A percentile compares a stretch with the other conserved stretches of the same genome.
These are phyloP conservation scores for Tinospora cordifolia DNA, from an alignment of 164 flowering plant genomes.

Conservation along the genomic window DNA sequence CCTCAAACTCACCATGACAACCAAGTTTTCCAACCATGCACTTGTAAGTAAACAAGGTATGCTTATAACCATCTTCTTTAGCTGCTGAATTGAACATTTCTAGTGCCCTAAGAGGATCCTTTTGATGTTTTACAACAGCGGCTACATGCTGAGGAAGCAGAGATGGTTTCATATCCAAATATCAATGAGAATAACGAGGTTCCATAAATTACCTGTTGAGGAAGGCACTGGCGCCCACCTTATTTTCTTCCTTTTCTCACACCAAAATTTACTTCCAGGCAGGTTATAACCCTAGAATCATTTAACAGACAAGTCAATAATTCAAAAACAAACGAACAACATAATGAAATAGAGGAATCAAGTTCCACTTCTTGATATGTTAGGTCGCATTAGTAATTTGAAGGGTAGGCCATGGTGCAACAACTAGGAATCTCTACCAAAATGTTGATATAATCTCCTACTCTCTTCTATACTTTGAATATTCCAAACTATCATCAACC, in stretches of 20 bases:
- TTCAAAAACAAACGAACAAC: too few species aligned
- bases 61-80: conserved; percentile 11
- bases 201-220: background rate
- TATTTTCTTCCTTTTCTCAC: background rate
- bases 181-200: background rate
- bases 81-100: conserved; percentile 13
- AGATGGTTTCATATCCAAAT: conserved; percentile 8
- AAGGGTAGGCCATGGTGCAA: too few species aligned
- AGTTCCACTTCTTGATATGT: too few species aligned
- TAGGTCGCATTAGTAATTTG: too few species aligned
- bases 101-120: conserved; percentile 8
- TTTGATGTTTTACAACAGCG: conserved; percentile 7
- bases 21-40: conserved; percentile 14
- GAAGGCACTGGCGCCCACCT: background rate
- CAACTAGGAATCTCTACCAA: too few species aligned
- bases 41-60: conserved; percentile 8
- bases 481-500: too few species aligned
- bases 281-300: background rate
- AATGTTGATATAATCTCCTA: too few species aligned
- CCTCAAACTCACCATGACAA: conserved; percentile 10
- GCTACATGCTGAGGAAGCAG: conserved; percentile 13
- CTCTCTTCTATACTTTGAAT: too few species aligned
- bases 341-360: too few species aligned
- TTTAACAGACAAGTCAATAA: background rate
- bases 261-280: conserved; percentile 3